Evolutionary conservation across 371 early-diverging fungal genomes (phyloP), one percentile per base, ranked within the genome.

Genomic region (Mucor racemosus): DNA sequence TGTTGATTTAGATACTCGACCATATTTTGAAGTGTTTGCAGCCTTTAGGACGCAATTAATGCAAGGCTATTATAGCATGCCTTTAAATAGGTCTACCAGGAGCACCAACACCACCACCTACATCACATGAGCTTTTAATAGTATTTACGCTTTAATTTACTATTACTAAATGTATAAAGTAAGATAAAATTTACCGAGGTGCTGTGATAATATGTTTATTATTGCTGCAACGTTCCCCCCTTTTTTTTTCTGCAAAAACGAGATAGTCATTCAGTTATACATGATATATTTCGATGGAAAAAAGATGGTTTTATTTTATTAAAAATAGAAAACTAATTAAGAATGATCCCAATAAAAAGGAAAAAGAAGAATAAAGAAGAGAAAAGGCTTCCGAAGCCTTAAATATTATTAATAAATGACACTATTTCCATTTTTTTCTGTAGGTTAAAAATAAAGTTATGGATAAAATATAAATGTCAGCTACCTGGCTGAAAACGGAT

Each of bases 401-500:
- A 17, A 15, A 11, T 50, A 13, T 50, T 19, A 50, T 26, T 50
- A 50, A 50, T 50, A 50, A 50, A 50, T 50, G 50, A 26, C 50
- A 50, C 26, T 50, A 50, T 50, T 50, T 50, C 50, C 50, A 50
- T 26, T 50, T 50, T 26, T 19, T 50, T 21, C 9, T 38, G 38
- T 11, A 38, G 7, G 38, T 9, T 38, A 38, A 38, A 11, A 41
- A 10, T 26, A 11, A 19, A 8, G 19, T 15, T 41, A 44, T 60
- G 31, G 33, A 48, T 35, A 34, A n/a, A 34, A 46, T 26, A 19
- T 33, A 58, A 48, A 26, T 35, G 17, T 21, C 65, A 64, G 65
- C 65, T 64, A 64, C 65, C 65, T 64, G 65, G 65, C 65, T 64
- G 65, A 58, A 64, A 44, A 56, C 17, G 41, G 41, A 33, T 17